Conservation (phyloP, 2,329 filamentous ascomycete species). For the Ophioceras dolichostomum region DNA sequence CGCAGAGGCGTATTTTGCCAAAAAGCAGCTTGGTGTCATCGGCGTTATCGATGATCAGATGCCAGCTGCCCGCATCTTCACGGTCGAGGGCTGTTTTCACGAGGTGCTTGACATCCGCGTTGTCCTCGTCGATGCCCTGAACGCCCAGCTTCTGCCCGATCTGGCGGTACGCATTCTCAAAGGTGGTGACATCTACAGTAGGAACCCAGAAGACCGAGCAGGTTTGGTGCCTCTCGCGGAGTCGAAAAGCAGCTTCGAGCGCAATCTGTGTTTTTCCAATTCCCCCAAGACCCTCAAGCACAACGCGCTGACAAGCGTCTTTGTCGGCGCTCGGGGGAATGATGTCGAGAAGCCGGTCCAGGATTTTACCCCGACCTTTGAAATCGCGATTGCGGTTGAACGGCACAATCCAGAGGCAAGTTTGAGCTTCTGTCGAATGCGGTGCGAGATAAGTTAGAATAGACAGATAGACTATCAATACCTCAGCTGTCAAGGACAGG, state of each 20-base stretch:
- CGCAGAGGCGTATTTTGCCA: not conserved
- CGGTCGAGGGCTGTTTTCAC: not conserved
- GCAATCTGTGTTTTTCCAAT: conserved; percentile 26
- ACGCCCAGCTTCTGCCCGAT: not conserved
- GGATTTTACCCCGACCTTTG: too few relatives aligned
- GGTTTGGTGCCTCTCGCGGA: conserved; percentile 12
- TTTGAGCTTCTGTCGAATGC: too few relatives aligned
- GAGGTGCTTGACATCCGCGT: not conserved
- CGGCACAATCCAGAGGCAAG: too few relatives aligned
- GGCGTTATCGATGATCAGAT: not conserved
- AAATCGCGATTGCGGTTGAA: too few relatives aligned
- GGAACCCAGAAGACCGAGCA: conserved; percentile 29
- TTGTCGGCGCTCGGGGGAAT: too few relatives aligned
- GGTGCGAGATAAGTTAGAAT: too few relatives aligned
- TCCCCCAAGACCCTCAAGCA: conserved; percentile 19
- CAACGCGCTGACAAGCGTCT: too few relatives aligned
- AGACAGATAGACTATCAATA: too few relatives aligned
- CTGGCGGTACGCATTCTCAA: conserved; percentile 20
- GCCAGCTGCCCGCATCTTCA: not conserved
- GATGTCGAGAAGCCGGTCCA: too few relatives aligned
- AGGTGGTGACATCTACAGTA: conserved; percentile 12
- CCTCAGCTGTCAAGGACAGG: too few relatives aligned
- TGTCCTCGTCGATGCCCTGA: not conserved
- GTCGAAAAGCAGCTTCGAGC: conserved; percentile 18
- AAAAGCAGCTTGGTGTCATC: not conserved